phyloP scores from a whole-genome alignment of 2,329 filamentous ascomycete species.

The Fusarium sp. region DNA sequence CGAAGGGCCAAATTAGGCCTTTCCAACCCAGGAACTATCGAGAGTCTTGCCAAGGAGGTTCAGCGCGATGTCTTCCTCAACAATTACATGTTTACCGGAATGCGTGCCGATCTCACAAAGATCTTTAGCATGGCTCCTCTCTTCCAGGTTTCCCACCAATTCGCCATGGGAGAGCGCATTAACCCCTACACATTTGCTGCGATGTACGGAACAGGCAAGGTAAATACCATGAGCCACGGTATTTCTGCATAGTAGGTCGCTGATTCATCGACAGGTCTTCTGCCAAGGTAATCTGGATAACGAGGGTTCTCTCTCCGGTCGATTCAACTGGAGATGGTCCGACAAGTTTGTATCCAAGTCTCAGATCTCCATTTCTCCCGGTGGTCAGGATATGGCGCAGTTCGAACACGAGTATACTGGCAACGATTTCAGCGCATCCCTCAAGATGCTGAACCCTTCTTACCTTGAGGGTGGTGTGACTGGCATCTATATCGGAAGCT shows the following conservation, averaged over 20 bases:
- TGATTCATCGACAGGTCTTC: slow-evolving; percentile 74
- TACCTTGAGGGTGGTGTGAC: slow-evolving; percentile 90
- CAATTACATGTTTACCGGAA: slow-evolving; percentile 95
- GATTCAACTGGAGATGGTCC: slow-evolving; percentile 94
- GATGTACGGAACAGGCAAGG: slow-evolving; percentile 92
- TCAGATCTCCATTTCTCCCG: slow-evolving; percentile 84
- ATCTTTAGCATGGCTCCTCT: slow-evolving; percentile 92
- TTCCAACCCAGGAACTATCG: slow-evolving; percentile 90
- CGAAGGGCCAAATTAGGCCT: slow-evolving; percentile 89
- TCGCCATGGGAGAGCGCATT: slow-evolving; percentile 91
- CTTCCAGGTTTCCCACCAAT: slow-evolving; percentile 97
- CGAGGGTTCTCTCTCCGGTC: slow-evolving; percentile 84
- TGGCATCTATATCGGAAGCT: slow-evolving; percentile 94
- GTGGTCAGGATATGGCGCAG: slow-evolving; percentile 86
- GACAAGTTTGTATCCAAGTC: slow-evolving; percentile 85
- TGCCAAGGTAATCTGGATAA: slow-evolving; percentile 96
- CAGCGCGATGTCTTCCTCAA: slow-evolving; percentile 95
- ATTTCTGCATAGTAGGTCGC: slow-evolving; percentile 24
- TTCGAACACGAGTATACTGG: slow-evolving; percentile 97
- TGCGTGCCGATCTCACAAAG: slow-evolving; percentile 97
- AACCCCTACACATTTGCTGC: slow-evolving; percentile 96
- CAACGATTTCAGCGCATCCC: slow-evolving; percentile 88
- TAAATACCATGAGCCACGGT: slow-evolving; percentile 52
- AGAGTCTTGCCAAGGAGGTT: slow-evolving; percentile 89
- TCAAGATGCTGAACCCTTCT: slow-evolving; percentile 97